Conservation (phyloP, 345 rosid species). For the Erysimum cheiranthoides region DNA sequence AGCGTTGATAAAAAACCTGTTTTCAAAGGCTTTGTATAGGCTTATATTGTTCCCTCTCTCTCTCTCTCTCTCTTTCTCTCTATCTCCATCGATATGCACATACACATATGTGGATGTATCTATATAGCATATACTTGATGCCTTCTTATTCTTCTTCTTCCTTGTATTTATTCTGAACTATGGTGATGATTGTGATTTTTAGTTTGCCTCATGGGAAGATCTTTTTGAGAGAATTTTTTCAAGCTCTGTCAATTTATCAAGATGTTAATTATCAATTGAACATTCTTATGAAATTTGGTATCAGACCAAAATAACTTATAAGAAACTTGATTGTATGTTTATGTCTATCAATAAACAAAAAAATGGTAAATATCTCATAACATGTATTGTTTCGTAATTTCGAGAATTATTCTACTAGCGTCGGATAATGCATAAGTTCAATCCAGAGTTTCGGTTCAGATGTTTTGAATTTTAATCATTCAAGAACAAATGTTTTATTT, state of each 20-base stretch:
- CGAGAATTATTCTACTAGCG: background rate
- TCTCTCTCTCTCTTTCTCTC: background rate
- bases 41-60: slow-evolving; percentile 27
- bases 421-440: too few species aligned
- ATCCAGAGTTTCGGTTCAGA: too few species aligned
- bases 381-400: background rate
- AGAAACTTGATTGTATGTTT: background rate
- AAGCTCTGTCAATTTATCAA: background rate
- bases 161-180: slow-evolving; percentile 21
- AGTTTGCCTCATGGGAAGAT: slow-evolving; percentile 30
- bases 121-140: slow-evolving; percentile 29
- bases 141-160: slow-evolving; percentile 12
- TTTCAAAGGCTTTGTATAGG: slow-evolving; percentile 39
- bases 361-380: background rate
- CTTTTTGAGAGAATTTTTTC: background rate
- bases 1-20: slow-evolving; percentile 26
- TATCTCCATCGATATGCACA: slow-evolving; percentile 6
- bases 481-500: too few species aligned
- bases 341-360: too few species aligned
- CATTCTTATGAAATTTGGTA: slow-evolving; percentile 8
- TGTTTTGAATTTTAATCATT: too few species aligned
- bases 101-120: slow-evolving; percentile 31
- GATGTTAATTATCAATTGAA: background rate
- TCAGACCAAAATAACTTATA: background rate
- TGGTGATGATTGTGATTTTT: slow-evolving; percentile 24